Percentiles rank a stretch among this genome's conserved stretches.
Conservation (phyloP, 2,329 filamentous ascomycete species). For the Colletotrichum lini region DNA sequence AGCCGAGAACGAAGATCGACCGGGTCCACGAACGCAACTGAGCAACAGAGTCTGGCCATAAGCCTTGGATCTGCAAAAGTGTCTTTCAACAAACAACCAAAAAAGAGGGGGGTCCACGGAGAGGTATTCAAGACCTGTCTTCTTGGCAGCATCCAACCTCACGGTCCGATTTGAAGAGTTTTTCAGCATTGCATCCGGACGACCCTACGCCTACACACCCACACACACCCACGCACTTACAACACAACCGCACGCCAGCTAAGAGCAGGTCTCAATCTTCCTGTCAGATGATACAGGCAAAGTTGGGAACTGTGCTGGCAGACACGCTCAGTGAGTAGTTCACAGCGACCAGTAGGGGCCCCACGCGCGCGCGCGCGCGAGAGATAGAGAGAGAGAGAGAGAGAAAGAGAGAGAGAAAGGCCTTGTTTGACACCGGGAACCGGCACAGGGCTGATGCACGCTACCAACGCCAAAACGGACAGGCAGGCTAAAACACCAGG, state of each 20-base stretch:
- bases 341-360: no score
- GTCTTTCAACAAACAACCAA: not conserved
- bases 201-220: not conserved
- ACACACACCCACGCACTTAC: not conserved
- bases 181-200: not conserved
- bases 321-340: no score
- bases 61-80: not conserved
- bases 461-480: not conserved
- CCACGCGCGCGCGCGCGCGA: no score
- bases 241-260: no score
- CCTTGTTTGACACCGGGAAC: not conserved
- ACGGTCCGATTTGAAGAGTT: not conserved
- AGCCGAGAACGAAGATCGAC: constrained; percentile 15
- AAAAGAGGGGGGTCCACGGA: not conserved
- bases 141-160: not conserved
- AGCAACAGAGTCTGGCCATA: not conserved
- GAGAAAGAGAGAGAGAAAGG: not conserved
- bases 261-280: not conserved
- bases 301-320: no score
- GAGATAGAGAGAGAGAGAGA: not conserved
- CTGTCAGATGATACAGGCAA: not conserved
- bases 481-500: constrained; percentile 26
- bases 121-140: not conserved
- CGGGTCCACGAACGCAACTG: not conserved
- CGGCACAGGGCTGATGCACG: not conserved